Evolutionary conservation across 148 eudicot genomes (phyloP).

Genomic region (Heliosperma pusillum): DNA sequence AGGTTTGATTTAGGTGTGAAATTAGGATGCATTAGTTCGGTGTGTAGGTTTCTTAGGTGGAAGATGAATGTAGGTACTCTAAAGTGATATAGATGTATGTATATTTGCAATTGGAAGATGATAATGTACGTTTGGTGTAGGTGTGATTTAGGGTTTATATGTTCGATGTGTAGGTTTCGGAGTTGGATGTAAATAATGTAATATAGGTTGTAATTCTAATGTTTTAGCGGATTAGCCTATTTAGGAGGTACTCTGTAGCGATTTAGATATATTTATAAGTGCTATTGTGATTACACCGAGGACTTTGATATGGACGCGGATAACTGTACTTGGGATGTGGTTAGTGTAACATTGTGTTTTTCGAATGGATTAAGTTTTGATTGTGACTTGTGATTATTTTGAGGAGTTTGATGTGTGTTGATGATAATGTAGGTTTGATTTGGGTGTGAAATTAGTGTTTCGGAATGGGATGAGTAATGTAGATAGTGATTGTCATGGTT

Average conservation of each 20-base stretch:
- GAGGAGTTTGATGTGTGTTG: neutral
- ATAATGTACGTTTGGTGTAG: neutral
- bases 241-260: neutral
- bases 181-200: neutral
- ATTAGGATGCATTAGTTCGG: no score
- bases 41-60: no score
- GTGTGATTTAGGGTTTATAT: neutral
- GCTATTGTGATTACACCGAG: neutral
- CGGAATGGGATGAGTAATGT: conserved; percentile 10
- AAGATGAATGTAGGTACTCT: no score
- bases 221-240: neutral
- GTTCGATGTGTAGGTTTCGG: neutral
- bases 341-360: no score
- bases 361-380: no score
- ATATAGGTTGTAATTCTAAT: neutral
- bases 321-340: no score
- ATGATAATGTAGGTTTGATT: conserved; percentile 17
- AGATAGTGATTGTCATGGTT: conserved; percentile 15
- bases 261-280: neutral
- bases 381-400: neutral
- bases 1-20: no score
- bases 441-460: conserved; percentile 13
- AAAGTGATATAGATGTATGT: no score
- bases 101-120: no score
- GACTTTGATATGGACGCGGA: neutral